phyloP scores from a whole-genome alignment of 2,329 filamentous ascomycete genomes.

The Aspergillus udagawae region DNA sequence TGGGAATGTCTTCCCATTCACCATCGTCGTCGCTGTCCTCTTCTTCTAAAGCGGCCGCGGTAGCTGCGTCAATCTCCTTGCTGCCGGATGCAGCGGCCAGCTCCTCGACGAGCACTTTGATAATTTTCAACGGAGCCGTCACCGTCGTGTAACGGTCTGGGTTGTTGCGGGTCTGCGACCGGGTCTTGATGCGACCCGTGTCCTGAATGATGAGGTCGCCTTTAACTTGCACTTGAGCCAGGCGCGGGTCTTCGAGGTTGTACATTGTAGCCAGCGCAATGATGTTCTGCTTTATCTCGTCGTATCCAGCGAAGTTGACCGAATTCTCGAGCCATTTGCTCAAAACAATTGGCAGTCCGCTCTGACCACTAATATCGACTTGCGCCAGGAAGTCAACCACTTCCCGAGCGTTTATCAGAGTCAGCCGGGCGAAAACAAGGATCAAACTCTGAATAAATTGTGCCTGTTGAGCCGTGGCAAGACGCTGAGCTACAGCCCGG shows the following conservation, averaged over 20 bases:
- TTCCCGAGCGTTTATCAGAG: conserved; percentile 77
- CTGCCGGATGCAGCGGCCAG: conserved; percentile 72
- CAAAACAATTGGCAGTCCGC: conserved; percentile 82
- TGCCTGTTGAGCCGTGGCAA: conserved; percentile 77
- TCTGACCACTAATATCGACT: conserved; percentile 70
- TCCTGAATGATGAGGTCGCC: conserved; percentile 82
- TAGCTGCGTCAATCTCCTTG: conserved; percentile 50
- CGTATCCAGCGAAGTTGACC: conserved; percentile 94
- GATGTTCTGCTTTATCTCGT: conserved; percentile 94
- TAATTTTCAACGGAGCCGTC: conserved; percentile 84
- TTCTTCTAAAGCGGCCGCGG: conserved; percentile 56
- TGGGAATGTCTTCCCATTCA: conserved; percentile 83
- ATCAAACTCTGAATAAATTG: conserved; percentile 95
- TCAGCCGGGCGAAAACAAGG: conserved; percentile 87
- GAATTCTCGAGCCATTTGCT: conserved; percentile 97
- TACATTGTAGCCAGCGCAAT: conserved; percentile 92
- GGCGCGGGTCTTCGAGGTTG: conserved; percentile 74
- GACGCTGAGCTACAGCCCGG: conserved; percentile 78
- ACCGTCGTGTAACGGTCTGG: conserved; percentile 88
- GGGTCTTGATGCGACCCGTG: conserved; percentile 84
- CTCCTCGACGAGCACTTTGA: conserved; percentile 94
- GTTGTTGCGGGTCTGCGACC: conserved; percentile 81
- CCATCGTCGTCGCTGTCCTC: conserved; percentile 67
- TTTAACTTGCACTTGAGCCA: conserved; percentile 78
- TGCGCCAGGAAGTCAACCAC: conserved; percentile 88